A percentile compares a stretch with the other conserved stretches of the same genome.
Conservation (phyloP, 2,329 filamentous ascomycete genomes). For the Ophiostoma sp. region DNA sequence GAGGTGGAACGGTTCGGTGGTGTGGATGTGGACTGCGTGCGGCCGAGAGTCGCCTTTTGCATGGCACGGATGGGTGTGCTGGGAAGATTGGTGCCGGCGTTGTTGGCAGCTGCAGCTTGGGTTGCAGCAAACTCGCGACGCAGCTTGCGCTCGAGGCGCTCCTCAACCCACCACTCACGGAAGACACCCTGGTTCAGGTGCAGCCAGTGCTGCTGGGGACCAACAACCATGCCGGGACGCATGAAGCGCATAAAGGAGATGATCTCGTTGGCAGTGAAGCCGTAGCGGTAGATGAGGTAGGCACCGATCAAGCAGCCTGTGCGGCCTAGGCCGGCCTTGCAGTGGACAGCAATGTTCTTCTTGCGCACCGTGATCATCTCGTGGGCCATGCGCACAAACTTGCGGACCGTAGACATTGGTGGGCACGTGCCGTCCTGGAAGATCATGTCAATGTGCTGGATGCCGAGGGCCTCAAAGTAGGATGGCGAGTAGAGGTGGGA, state of each 20-base stretch:
- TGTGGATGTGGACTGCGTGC: constrained; percentile 58
- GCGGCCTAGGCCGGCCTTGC: constrained; percentile 92
- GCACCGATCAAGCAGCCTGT: constrained; percentile 96
- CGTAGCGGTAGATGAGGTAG: constrained; percentile 94
- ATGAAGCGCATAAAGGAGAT: constrained; percentile 99
- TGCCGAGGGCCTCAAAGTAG: constrained; percentile 94
- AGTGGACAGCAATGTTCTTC: constrained; percentile 94
- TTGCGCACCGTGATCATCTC: constrained; percentile 88
- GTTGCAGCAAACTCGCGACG: constrained; percentile 51
- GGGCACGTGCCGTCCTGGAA: constrained; percentile 98
- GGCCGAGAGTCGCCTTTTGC: constrained; percentile 53
- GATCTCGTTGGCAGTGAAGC: constrained; percentile 94
- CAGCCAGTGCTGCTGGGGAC: constrained; percentile 97
- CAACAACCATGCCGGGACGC: constrained; percentile 97
- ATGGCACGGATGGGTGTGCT: constrained; percentile 58
- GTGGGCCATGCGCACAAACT: constrained; percentile 91
- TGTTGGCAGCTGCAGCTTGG: constrained; percentile 32
- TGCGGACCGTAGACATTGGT: constrained; percentile 77
- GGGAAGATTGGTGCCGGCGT: constrained; percentile 34
- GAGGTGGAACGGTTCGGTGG: constrained; percentile 74
- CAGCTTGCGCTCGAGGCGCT: constrained; percentile 67
- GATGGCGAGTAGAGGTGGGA: constrained; percentile 92
- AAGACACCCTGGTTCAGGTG: constrained; percentile 95
- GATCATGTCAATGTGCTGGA: constrained; percentile 97
- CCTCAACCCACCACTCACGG: constrained; percentile 97